Evolutionary conservation across 768 basidiomycete genomes (phyloP).

Genomic region (Heimioporus sp.): DNA sequence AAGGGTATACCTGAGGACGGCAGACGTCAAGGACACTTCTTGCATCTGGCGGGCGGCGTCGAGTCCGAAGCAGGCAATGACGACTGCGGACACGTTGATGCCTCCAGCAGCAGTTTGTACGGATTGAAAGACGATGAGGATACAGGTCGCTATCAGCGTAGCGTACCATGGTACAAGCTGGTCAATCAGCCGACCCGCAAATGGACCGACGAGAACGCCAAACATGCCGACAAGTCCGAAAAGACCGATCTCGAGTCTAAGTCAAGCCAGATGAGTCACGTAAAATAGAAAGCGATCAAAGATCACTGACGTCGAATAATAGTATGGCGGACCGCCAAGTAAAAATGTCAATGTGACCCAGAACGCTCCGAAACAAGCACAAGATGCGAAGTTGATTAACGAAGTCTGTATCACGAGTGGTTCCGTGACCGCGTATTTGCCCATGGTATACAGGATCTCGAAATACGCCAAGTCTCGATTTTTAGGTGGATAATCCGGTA

Average conservation of each 20-base stretch:
- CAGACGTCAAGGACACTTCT: conserved; percentile 63
- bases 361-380: conserved; percentile 58
- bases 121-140: conserved; percentile 50
- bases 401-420: conserved; percentile 71
- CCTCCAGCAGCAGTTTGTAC: conserved; percentile 73
- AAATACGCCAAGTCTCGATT: conserved; percentile 63
- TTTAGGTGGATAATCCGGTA: conserved; percentile 87
- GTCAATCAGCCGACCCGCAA: conserved; percentile 70
- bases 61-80: conserved; percentile 64
- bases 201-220: conserved; percentile 66
- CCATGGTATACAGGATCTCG: conserved; percentile 76
- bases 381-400: conserved; percentile 57
- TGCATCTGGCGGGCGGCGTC: conserved; percentile 74
- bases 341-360: conserved; percentile 83
- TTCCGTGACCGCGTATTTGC: conserved; percentile 70
- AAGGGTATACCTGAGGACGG: conserved; percentile 48
- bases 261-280: neutral
- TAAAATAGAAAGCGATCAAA: neutral
- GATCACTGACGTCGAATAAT: conserved; percentile 61
- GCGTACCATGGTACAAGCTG: conserved; percentile 75
- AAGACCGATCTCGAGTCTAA: conserved; percentile 50
- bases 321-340: conserved; percentile 73
- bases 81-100: conserved; percentile 64
- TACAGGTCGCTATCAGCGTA: conserved; percentile 52
- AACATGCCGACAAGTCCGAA: conserved; percentile 74